Evolutionary conservation across 208 protist species (phyloP), one percentile per base, ranked within the genome.

Genomic region (Histomonas meleagridis): DNA sequence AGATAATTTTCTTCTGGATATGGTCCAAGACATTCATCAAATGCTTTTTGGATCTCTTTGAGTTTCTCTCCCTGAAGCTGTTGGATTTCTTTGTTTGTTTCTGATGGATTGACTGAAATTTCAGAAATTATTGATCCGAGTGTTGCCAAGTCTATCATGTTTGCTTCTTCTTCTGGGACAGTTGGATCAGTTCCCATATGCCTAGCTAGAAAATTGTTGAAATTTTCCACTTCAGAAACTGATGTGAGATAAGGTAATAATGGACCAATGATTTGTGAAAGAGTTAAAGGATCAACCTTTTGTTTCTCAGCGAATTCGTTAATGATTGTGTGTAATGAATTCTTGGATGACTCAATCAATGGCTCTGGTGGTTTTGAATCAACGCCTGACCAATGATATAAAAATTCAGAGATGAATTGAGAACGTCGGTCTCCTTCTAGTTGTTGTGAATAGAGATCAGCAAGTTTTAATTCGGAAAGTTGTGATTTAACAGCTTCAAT

Each of bases 391-490:
- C 60, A 65, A 65, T 65, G 60, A 65, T 65, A 65, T 65, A 65
- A 65, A 65, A 65, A 65, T 65, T 65, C 60, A 32, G 60, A 65
- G 7, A 65, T n/a, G 23, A 65, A 65, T 26, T 65, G 60, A n/a
- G 3, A 10, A 65, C 23, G 60, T 65, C n/a, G 60, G 3, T 65
- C 60, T 7, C 60, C 60, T 65, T 65, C 21, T 5, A 65, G 23
- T n/a, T 65, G 60, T n/a, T 65, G 60, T n/a, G 60, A 65, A 65
- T 65, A 65, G n/a, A 65, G 60, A 65, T 65, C 60, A n/a, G 60
- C 60, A 12, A 65, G 60, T 65, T 65, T 65, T 3, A 65, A n/a
- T 65, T 65, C 60, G 23, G 60, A 65, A 32, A 65, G n/a, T 65
- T 65, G 60, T 5, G 60, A 65, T 65, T 65, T 65, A n/a, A 26